A percentile compares a stretch with the other conserved stretches of the same genome.
Evolutionary conservation across 495 filamentous ascomycete genomes (phyloP).

Genomic region (Stereocaulon alpinum): DNA sequence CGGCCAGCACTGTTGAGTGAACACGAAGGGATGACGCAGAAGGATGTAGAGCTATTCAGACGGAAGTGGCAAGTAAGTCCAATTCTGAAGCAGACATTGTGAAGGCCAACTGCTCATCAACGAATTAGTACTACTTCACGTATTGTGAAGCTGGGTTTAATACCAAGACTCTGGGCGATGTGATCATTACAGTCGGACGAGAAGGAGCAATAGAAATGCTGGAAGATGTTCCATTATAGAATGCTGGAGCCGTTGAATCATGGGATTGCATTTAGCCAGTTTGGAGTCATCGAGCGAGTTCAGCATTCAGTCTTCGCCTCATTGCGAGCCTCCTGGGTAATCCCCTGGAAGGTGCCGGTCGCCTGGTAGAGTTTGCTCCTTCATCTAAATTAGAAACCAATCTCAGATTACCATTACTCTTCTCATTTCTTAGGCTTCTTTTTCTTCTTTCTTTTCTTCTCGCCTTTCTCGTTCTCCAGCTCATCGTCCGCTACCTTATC

Average conservation of each 20-base stretch:
- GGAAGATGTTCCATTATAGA: conserved; percentile 51
- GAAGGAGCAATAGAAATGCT: conserved; percentile 58
- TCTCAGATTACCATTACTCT: background rate
- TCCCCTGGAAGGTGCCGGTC: conserved; percentile 14
- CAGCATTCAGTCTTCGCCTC: conserved; percentile 8
- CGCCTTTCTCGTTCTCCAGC: conserved; percentile 38
- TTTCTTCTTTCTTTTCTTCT: conserved; percentile 43
- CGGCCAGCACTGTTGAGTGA: conserved; percentile 41
- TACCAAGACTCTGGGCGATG: conserved; percentile 59
- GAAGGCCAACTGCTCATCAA: conserved; percentile 1
- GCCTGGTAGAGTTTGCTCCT: background rate
- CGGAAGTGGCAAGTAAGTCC: conserved; percentile 54
- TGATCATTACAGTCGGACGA: conserved; percentile 53
- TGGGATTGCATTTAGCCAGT: conserved; percentile 8
- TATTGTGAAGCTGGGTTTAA: conserved; percentile 66
- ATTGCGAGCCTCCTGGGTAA: conserved; percentile 1
- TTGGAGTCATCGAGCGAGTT: conserved; percentile 6
- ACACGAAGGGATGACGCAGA: conserved; percentile 43
- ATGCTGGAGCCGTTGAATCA: background rate
- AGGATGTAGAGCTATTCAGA: conserved; percentile 52
- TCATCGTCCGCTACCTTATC: conserved; percentile 31
- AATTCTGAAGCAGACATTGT: background rate
- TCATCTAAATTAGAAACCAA: background rate
- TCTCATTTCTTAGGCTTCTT: conserved; percentile 20
- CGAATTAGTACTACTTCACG: conserved; percentile 53